These are phyloP conservation scores for Teratosphaeria destructans DNA, from an alignment of 2,329 filamentous ascomycete genomes.

Conservation along the genomic window DNA sequence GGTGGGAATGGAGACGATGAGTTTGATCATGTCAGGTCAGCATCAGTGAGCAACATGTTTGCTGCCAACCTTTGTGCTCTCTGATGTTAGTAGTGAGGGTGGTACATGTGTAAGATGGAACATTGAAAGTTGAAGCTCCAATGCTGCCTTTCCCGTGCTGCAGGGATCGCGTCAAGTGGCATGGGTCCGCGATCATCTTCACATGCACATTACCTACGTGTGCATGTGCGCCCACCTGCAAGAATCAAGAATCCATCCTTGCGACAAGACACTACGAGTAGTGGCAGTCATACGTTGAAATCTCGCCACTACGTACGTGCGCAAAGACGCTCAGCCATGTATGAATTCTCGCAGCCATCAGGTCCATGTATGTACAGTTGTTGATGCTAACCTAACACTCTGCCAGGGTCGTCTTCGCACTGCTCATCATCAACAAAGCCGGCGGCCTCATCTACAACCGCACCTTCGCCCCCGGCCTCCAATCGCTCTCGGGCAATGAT, in stretches of 20 bases:
- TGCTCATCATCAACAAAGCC: conserved; percentile 98
- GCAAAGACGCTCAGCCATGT: not conserved
- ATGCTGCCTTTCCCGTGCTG: not conserved
- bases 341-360: not conserved
- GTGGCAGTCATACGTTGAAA: no score
- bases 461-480: conserved; percentile 77
- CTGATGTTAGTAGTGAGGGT: not conserved
- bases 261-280: not conserved
- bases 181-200: not conserved
- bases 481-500: conserved; percentile 87
- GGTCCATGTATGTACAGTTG: not conserved
- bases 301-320: not conserved
- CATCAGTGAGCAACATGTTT: not conserved
- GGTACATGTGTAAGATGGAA: not conserved
- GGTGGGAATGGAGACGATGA: not conserved
- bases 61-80: not conserved
- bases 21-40: not conserved
- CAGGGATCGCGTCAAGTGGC: not conserved
- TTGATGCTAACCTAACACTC: not conserved
- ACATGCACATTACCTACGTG: not conserved
- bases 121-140: not conserved
- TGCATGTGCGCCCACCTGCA: not conserved
- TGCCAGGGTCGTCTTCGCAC: conserved; percentile 78
- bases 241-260: not conserved
- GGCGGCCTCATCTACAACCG: conserved; percentile 90